These are phyloP conservation scores for Dictyostelium discoideum DNA, from an alignment of 78 protist genomes.

Conservation along the genomic window dicty_2.7 NC_007089.4:5978501-5979000, in stretches of 20 bases:
- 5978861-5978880: neutral
- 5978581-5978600: neutral
- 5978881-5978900: slow-evolving; percentile 15
- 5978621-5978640: neutral
- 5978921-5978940: slow-evolving; percentile 24
- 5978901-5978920: slow-evolving; percentile 11
- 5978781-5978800: neutral
- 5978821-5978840: neutral
- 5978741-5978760: too few species aligned
- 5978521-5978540: slow-evolving; percentile 44
- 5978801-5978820: neutral
- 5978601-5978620: neutral
- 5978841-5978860: neutral
- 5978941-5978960: slow-evolving; percentile 4
- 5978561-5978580: neutral
- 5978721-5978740: neutral
- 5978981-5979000: slow-evolving; percentile 25
- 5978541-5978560: neutral
- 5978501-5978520: slow-evolving; percentile 46
- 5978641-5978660: neutral
- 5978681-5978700: too few species aligned
- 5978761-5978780: neutral
- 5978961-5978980: neutral
- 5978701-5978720: neutral
- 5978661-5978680: neutral